A percentile compares a stretch with the other conserved stretches of the same genome.
Evolutionary conservation across 176 grass and related monocot genomes (phyloP).

Genomic region (Lolium multiflorum): DNA sequence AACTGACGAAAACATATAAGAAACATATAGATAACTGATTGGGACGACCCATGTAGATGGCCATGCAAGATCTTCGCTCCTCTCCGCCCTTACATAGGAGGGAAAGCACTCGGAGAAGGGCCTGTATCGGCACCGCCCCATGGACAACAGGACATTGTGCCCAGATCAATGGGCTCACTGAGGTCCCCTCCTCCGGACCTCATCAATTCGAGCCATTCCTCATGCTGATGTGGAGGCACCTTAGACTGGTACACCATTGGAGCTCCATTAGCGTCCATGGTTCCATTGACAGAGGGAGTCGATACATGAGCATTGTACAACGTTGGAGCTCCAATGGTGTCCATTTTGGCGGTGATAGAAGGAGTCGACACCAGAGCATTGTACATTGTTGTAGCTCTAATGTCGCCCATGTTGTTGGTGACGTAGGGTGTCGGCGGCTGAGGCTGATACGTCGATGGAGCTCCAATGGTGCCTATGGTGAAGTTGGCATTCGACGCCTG

Average conservation of each 20-base stretch:
- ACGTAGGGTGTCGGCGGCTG: neutral
- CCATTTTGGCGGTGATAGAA: neutral
- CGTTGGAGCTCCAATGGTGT: neutral
- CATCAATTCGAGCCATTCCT: neutral
- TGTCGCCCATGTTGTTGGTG: neutral
- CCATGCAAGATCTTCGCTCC: neutral
- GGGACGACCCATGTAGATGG: neutral
- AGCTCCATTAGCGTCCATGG: neutral
- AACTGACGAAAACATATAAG: neutral
- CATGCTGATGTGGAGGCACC: neutral
- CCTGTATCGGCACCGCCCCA: neutral
- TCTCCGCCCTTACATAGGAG: neutral
- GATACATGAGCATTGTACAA: neutral
- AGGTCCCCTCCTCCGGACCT: neutral
- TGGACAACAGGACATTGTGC: neutral
- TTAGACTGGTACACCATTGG: neutral
- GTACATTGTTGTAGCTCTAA: neutral
- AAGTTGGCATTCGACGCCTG: neutral
- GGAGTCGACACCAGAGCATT: neutral
- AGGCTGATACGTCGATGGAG: neutral
- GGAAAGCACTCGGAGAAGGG: neutral
- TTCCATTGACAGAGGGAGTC: neutral
- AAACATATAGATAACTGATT: neutral
- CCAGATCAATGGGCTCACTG: neutral
- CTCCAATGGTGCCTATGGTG: neutral